Evolutionary conservation across 306 rosid genomes (phyloP).

Genomic region (Cyamopsis tetragonoloba): DNA sequence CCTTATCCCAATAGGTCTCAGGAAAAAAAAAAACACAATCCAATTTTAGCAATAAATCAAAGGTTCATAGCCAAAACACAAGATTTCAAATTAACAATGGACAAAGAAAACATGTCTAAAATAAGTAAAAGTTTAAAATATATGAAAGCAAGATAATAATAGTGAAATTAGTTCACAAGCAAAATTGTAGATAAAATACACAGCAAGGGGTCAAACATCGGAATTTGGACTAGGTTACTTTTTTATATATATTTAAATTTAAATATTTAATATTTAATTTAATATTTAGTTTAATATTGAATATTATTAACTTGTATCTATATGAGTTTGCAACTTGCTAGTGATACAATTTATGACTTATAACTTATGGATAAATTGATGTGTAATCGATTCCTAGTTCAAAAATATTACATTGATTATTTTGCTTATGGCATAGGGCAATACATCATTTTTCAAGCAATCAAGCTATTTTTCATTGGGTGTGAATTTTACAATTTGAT

Average conservation of each 20-base stretch:
- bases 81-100: not conserved
- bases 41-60: not conserved
- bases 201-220: not conserved
- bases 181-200: not conserved
- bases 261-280: too few relatives aligned
- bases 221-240: not conserved
- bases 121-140: not conserved
- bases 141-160: not conserved
- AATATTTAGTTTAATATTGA: too few relatives aligned
- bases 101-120: slow-evolving; percentile 5
- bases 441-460: not conserved
- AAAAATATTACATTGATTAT: not conserved
- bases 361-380: not conserved
- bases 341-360: not conserved
- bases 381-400: not conserved
- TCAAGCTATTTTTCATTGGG: not conserved
- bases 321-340: not conserved
- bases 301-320: not conserved
- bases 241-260: too few relatives aligned
- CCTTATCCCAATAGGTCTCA: too few relatives aligned
- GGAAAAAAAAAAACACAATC: not conserved
- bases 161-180: slow-evolving; percentile 3
- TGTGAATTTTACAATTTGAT: not conserved
- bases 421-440: not conserved
- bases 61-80: slow-evolving; percentile 2